These are phyloP conservation scores for Fusarium veterinarium DNA, from an alignment of 2,329 filamentous ascomycete genomes.

Conservation along the genomic window DNA sequence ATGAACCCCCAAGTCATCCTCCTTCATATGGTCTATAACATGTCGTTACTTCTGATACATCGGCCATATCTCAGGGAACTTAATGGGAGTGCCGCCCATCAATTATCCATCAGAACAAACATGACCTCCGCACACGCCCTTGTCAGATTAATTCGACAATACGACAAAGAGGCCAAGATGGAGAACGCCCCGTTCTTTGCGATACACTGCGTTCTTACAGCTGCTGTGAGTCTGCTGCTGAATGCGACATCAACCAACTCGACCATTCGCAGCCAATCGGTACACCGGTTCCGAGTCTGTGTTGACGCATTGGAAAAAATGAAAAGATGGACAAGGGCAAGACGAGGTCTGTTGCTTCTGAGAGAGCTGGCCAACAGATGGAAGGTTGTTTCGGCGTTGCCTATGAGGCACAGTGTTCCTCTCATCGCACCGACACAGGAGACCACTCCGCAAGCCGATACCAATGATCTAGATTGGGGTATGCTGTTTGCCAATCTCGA, in stretches of 20 bases:
- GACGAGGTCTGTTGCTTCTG: not conserved
- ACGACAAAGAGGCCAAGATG: not conserved
- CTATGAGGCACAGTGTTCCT: not conserved
- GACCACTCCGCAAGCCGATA: not conserved
- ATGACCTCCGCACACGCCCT: not conserved
- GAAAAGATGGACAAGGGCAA: not conserved
- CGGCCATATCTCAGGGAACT: not conserved
- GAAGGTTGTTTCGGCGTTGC: not conserved
- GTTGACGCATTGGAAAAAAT: not conserved
- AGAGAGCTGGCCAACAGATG: not conserved
- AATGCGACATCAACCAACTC: not conserved
- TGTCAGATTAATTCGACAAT: not conserved
- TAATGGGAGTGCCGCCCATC: not conserved
- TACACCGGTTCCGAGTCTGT: not conserved
- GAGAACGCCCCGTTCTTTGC: not conserved
- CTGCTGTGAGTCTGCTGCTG: not conserved
- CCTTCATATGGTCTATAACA: not conserved
- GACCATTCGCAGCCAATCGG: not conserved
- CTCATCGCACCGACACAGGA: not conserved
- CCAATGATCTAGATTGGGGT: not conserved
- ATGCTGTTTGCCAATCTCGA: not conserved
- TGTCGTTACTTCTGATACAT: not conserved
- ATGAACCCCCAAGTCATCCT: not conserved
- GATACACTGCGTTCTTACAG: not conserved
- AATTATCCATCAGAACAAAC: not conserved